Evolutionary conservation across 2,329 filamentous ascomycete species (phyloP), one percentile per base, ranked within the genome.

Genomic region (Sporothrix brasiliensis): DNA sequence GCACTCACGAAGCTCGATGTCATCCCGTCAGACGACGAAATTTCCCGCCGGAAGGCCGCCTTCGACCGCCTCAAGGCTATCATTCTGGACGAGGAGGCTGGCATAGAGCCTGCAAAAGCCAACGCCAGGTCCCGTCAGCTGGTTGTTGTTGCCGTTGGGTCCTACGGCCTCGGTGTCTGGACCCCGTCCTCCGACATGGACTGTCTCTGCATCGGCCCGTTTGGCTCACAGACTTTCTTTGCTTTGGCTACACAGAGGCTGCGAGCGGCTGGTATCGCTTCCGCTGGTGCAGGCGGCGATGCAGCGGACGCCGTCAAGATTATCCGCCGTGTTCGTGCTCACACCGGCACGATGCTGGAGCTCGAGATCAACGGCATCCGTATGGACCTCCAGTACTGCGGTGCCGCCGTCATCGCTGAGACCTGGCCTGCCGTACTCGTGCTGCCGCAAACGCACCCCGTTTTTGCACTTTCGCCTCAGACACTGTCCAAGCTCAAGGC

Each of bases 371-470:
- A 79, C 4, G 85, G 82, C 11, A 80, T 91, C 74, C 87, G 83
- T 72, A 82, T 90, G 74, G 87, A 91, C 75, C 78, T 92, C 65
- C 89, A 91, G 72, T 92, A 92, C 76, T 91, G 88, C 73, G 83
- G 87, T 6, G 86, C 89, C 1, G 79, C 83, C 2, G 79, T 80
- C 41, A 79, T 91, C 56, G 82, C 86, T 2, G 83, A 88, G 76
- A 82, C 80, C 30, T 87, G 83, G 81, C 84, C 84, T 0, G 75
- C 80, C 2, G 78, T 83, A 4, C 79, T 86, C 74, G 79, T 79
- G 19, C 76, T 86, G 1, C 83, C 86, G 1, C 74, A 84, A 3
- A 80, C 80, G 0, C 85, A 89, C 73, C 80, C 84, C 0, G 77
- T 85, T 11, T 90, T 89, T 77, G 79, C 83, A 7, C 79, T 91